Evolutionary conservation across 106 monocot species (phyloP), one percentile per base, ranked within the genome.

Genomic region (Platanthera guangdongensis): DNA sequence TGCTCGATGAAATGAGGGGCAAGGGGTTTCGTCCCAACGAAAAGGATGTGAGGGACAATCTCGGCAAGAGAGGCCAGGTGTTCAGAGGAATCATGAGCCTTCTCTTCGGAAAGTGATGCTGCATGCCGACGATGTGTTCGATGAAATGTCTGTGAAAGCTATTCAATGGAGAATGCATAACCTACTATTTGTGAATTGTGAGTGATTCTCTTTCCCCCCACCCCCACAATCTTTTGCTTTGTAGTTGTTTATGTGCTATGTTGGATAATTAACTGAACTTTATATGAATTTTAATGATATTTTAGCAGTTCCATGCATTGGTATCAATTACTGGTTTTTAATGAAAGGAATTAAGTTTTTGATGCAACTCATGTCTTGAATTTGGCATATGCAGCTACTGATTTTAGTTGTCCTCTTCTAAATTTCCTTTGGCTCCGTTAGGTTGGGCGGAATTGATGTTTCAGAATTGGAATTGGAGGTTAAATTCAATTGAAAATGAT

Each of bases 1-100:
- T 94, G 69, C 64, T 99, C 83, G 86, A 83, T 45, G 94, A 90
- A 85, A 87, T 94, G 94, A 86, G 79, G 74, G 72, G 50, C 8
- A 88, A 81, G 60, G 94, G 99, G 21, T 88, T 99, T 32, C 68
- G 14, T 7, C 83, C 88, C 0, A 82, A 92, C 2, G 99, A 99
- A 85, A 88, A 82, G 77, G 85, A 83, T 8, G 92, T 92, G 25
- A 83, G 90, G 74, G 88, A 87, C 65, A 72, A 77, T 68, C 78
- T 93, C 22, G 74, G 79, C 54, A 94, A 86, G 86, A 80, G 92
- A 2, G 92, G 94, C n/a, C 82, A 81, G 68, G 51, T 88, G 10
- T 92, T 90, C 77, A 83, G 88, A 60, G 76, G 78, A 67, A 47
- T 94, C 50, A 90, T 94, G 92, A 79, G 54, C 81, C 76, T 99